phyloP scores from a whole-genome alignment of 371 early-diverging fungal genomes.

The Apophysomyces sp. region DNA sequence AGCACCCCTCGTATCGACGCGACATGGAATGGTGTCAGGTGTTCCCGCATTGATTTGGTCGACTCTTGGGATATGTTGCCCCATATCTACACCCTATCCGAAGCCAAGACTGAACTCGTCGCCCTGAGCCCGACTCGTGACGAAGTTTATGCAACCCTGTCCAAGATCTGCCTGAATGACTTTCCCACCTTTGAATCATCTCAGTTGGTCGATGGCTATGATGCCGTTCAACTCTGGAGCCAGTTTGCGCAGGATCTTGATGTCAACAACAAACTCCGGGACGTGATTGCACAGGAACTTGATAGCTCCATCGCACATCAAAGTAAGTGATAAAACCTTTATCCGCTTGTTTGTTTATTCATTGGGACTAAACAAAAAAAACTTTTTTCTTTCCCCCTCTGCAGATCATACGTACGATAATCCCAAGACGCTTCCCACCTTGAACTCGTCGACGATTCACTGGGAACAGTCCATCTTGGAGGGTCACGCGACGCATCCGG shows the following conservation, averaged over 20 bases:
- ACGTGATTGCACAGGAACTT: slow-evolving; percentile 40
- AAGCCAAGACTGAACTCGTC: neutral
- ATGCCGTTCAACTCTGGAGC: slow-evolving; percentile 40
- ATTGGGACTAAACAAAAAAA: neutral
- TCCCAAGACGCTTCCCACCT: slow-evolving; percentile 46
- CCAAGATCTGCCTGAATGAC: neutral
- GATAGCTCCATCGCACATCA: slow-evolving; percentile 43
- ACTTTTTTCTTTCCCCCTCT: neutral
- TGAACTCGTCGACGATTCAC: slow-evolving; percentile 50
- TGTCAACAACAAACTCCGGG: slow-evolving; percentile 28
- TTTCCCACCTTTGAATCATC: neutral
- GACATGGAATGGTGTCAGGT: slow-evolving; percentile 22
- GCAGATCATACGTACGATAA: slow-evolving; percentile 54
- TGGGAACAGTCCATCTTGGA: slow-evolving; percentile 79
- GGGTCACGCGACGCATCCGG: slow-evolving; percentile 81
- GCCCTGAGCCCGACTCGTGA: slow-evolving; percentile 7
- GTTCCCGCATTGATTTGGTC: slow-evolving; percentile 34
- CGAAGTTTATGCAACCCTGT: neutral
- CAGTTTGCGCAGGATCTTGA: slow-evolving; percentile 31
- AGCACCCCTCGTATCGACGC: slow-evolving; percentile 1
- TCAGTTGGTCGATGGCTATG: slow-evolving; percentile 28
- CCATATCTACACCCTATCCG: slow-evolving; percentile 29
- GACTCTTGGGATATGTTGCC: slow-evolving; percentile 48
- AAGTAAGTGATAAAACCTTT: slow-evolving; percentile 27
- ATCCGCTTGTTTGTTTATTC: too few relatives aligned